Percentiles rank a stretch among this genome's conserved stretches.
Evolutionary conservation across 306 rosid genomes (phyloP).

Genomic region (Sesbania bispinosa): DNA sequence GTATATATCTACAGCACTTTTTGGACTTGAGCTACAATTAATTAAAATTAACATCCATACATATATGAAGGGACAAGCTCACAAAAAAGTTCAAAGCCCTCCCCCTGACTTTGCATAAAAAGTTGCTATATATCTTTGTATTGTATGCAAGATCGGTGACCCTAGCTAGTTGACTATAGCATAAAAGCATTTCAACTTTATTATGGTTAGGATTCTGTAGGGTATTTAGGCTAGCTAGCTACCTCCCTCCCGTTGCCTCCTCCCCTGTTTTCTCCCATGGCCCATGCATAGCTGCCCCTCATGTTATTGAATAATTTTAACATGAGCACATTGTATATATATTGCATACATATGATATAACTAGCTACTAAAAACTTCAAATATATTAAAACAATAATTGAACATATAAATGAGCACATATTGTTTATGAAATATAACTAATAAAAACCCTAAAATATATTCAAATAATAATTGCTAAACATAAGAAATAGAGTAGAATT

Average conservation of each 20-base stretch:
- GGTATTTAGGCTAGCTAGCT: not conserved
- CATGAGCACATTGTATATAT: too few species aligned
- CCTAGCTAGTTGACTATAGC: conserved; percentile 2
- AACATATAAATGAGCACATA: too few species aligned
- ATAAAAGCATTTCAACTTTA: not conserved
- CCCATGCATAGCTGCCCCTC: not conserved
- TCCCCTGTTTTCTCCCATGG: not conserved
- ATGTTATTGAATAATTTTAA: too few species aligned
- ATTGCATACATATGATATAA: too few species aligned
- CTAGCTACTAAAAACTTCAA: too few species aligned
- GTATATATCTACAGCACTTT: not conserved
- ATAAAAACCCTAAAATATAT: too few species aligned
- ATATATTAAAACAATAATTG: too few species aligned
- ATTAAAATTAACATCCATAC: not conserved
- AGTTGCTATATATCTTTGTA: not conserved
- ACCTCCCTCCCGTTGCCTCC: too few species aligned
- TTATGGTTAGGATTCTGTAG: not conserved
- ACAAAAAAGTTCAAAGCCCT: not conserved
- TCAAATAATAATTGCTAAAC: too few species aligned
- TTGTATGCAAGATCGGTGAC: not conserved
- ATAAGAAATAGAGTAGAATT: too few species aligned
- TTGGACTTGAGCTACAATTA: not conserved
- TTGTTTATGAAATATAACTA: too few species aligned
- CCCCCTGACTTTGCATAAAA: not conserved
- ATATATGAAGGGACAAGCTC: not conserved